Evolutionary conservation across 306 rosid genomes (phyloP).

Genomic region (Gastrolobium villosum): DNA sequence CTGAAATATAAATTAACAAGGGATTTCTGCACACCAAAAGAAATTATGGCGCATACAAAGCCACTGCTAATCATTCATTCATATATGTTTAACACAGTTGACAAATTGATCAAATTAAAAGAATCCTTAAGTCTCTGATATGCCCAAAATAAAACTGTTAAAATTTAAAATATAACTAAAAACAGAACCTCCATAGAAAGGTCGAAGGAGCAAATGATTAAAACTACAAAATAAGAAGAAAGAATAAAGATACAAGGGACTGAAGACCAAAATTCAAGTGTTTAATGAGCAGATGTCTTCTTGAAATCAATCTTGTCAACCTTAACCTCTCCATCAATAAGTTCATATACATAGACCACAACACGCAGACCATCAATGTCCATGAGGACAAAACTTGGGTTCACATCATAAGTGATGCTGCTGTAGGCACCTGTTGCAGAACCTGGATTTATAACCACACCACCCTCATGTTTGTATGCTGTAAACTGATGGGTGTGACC

Average conservation of each 20-base stretch:
- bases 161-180: slow-evolving; percentile 8
- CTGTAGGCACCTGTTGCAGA: slow-evolving; percentile 97
- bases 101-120: slow-evolving; percentile 40
- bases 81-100: background rate
- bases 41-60: background rate
- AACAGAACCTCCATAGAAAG: background rate
- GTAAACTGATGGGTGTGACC: slow-evolving; percentile 99
- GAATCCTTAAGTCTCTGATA: slow-evolving; percentile 11
- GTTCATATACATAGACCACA: slow-evolving; percentile 96
- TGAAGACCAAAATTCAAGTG: background rate
- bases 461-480: slow-evolving; percentile 97
- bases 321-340: slow-evolving; percentile 97
- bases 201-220: slow-evolving; percentile 26
- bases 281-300: slow-evolving; percentile 88
- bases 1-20: too few relatives aligned
- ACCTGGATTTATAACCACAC: slow-evolving; percentile 97
- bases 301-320: slow-evolving; percentile 99
- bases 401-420: slow-evolving; percentile 95
- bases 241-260: background rate
- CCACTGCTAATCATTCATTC: background rate
- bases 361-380: slow-evolving; percentile 97
- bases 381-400: slow-evolving; percentile 98
- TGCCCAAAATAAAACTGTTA: slow-evolving; percentile 32
- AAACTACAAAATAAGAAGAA: background rate
- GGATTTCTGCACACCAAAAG: too few relatives aligned